Conservation (phyloP, 805 yeast species). For the Lachancea cidri region DNA sequence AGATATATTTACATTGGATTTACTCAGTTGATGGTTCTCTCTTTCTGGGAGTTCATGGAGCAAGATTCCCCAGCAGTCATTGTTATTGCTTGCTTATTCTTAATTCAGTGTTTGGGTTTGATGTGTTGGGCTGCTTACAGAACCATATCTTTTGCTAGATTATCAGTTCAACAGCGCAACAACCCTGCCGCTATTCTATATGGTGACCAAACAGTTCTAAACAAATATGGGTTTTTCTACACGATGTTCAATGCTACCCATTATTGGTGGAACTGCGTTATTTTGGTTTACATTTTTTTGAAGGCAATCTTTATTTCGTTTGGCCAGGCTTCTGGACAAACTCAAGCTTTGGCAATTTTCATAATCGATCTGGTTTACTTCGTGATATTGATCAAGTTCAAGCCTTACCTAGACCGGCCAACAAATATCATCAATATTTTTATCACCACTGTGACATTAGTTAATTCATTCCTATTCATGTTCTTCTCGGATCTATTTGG, state of each 20-base stretch:
- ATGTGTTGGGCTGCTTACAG: conserved; percentile 63
- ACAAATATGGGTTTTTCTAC: conserved; percentile 83
- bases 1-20: conserved; percentile 82
- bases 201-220: conserved; percentile 66
- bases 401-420: conserved; percentile 78
- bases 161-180: conserved; percentile 53
- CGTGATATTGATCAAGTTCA: conserved; percentile 51
- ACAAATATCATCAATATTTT: conserved; percentile 73
- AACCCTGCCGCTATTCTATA: conserved; percentile 87
- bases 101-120: conserved; percentile 55
- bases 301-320: conserved; percentile 73
- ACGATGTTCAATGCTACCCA: conserved; percentile 78
- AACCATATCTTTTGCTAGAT: conserved; percentile 56
- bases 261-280: conserved; percentile 78
- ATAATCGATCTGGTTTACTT: conserved; percentile 69
- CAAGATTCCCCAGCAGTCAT: conserved; percentile 86
- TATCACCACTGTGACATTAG: conserved; percentile 63
- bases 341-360: conserved; percentile 74
- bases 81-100: conserved; percentile 68
- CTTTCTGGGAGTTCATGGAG: conserved; percentile 82
- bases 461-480: conserved; percentile 79
- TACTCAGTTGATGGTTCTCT: conserved; percentile 70
- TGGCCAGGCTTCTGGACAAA: conserved; percentile 75
- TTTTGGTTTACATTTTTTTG: conserved; percentile 54
- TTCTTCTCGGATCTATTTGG: conserved; percentile 82